phyloP scores from a whole-genome alignment of 108 stramenopile species.

The Licmophora abbreviata region DNA sequence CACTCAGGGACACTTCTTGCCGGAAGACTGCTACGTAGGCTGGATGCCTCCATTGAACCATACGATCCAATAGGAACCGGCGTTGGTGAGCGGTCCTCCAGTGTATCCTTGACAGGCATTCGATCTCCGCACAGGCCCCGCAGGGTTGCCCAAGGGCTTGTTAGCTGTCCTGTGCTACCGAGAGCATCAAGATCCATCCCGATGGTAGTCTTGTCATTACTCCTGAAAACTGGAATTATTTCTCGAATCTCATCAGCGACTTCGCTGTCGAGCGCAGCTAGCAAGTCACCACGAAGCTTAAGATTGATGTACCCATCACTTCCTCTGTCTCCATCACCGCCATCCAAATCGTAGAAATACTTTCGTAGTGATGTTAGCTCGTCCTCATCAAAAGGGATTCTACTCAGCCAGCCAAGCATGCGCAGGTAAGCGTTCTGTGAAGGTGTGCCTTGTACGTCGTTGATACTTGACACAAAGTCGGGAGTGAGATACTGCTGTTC shows the following conservation, averaged over 20 bases:
- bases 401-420: constrained; percentile 75
- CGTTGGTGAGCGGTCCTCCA: no score
- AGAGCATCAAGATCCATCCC: constrained; percentile 54
- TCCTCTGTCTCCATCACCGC: constrained; percentile 50
- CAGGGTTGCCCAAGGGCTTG: no score
- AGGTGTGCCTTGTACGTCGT: constrained; percentile 57
- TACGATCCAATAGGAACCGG: no score
- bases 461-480: constrained; percentile 47
- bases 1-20: no score
- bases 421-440: constrained; percentile 79
- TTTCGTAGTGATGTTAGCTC: constrained; percentile 70
- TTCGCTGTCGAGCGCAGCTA: constrained; percentile 75
- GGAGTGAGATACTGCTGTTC: constrained; percentile 45
- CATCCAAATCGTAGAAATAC: constrained; percentile 75
- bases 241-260: constrained; percentile 75
- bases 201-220: constrained; percentile 33
- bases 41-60: no score
- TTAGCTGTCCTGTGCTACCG: no score
- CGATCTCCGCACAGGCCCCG: not conserved
- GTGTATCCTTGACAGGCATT: not conserved
- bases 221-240: constrained; percentile 31
- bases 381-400: constrained; percentile 86
- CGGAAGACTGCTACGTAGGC: no score
- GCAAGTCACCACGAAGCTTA: constrained; percentile 75
- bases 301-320: constrained; percentile 68